These are phyloP conservation scores for Neoboletus magnificus DNA, from an alignment of 768 basidiomycete species.

Conservation along the genomic window DNA sequence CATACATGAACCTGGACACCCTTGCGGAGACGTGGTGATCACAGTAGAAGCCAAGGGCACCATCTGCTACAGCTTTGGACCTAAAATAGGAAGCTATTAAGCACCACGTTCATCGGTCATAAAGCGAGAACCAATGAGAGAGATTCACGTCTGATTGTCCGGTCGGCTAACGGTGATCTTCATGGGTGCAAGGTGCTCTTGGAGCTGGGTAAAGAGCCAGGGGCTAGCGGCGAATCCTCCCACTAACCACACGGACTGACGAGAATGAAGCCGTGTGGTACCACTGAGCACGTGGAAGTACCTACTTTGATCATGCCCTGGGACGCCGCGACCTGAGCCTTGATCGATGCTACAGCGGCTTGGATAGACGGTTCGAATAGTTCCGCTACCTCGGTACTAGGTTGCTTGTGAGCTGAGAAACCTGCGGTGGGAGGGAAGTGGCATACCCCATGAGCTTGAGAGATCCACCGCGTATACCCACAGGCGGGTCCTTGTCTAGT, in stretches of 20 bases:
- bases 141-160: constrained; percentile 70
- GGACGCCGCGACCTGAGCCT: constrained; percentile 65
- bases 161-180: constrained; percentile 67
- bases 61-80: constrained; percentile 83
- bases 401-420: constrained; percentile 1
- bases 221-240: constrained; percentile 83
- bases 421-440: constrained; percentile 16
- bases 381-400: constrained; percentile 54
- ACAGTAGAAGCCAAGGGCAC: constrained; percentile 80
- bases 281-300: not conserved
- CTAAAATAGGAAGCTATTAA: constrained; percentile 35
- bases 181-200: constrained; percentile 58
- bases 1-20: constrained; percentile 79
- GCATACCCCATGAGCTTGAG: constrained; percentile 66
- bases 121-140: constrained; percentile 4
- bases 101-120: constrained; percentile 1
- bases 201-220: constrained; percentile 74
- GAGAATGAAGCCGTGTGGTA: constrained; percentile 9
- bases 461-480: constrained; percentile 69
- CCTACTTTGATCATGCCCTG: constrained; percentile 61
- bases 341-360: constrained; percentile 68
- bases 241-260: constrained; percentile 76
- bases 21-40: constrained; percentile 82
- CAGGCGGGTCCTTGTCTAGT: constrained; percentile 66
- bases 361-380: constrained; percentile 79